These are phyloP conservation scores for Toxicodendron radicans DNA, from an alignment of 345 rosid species.

Conservation along the genomic window DNA sequence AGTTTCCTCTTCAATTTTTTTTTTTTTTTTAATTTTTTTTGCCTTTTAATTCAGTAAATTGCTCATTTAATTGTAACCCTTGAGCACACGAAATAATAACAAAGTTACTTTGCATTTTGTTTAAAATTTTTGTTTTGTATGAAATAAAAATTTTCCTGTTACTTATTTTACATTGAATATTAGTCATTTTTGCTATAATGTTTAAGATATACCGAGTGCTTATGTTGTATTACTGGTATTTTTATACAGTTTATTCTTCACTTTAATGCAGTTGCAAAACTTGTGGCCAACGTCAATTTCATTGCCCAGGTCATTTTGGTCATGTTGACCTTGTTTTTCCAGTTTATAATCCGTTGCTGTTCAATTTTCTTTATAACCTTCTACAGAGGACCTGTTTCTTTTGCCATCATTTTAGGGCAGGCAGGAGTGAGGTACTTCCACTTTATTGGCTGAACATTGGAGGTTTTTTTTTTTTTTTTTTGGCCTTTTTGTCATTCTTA, in stretches of 20 bases:
- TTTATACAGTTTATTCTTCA: conserved; percentile 15
- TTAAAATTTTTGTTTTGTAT: too few relatives aligned
- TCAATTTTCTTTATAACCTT: conserved; percentile 54
- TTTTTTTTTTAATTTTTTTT: too few relatives aligned
- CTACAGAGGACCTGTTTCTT: conserved; percentile 64
- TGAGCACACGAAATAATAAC: background rate
- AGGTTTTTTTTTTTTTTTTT: conserved; percentile 2
- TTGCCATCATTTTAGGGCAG: conserved; percentile 58
- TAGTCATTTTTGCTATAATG: background rate
- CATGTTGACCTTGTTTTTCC: conserved; percentile 75
- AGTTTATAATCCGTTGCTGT: conserved; percentile 76
- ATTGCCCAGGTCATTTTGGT: conserved; percentile 95
- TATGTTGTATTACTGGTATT: conserved; percentile 1
- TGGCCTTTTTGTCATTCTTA: conserved; percentile 2
- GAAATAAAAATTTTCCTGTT: too few relatives aligned
- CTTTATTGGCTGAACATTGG: background rate
- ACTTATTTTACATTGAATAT: too few relatives aligned
- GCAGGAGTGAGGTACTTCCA: conserved; percentile 39
- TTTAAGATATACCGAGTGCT: background rate
- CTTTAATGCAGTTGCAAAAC: conserved; percentile 71
- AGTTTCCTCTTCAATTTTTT: background rate
- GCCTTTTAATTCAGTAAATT: too few relatives aligned
- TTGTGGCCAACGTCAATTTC: conserved; percentile 54
- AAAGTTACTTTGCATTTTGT: too few relatives aligned
- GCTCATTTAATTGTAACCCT: background rate